Percentiles rank a stretch among this genome's conserved stretches.
Conservation (phyloP, 129 eudicot genomes). For the Erigeron canadensis region DNA sequence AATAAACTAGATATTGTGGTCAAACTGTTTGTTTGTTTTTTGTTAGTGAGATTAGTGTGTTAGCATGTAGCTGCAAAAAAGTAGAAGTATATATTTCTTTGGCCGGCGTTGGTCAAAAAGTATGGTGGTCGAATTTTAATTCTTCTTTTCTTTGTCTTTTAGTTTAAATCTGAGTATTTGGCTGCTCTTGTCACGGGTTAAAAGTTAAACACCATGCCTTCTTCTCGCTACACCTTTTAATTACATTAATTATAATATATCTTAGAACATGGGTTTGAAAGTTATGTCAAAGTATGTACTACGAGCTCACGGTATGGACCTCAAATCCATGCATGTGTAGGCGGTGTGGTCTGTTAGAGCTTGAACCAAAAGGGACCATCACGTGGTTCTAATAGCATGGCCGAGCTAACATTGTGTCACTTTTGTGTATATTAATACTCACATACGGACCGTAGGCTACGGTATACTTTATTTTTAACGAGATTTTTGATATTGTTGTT, state of each 20-base stretch:
- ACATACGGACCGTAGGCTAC: no score
- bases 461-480: no score
- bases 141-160: slow-evolving; percentile 21
- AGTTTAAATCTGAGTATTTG: slow-evolving; percentile 23
- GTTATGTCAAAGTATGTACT: background rate
- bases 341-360: no score
- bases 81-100: slow-evolving; percentile 16
- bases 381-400: no score
- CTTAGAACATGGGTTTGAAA: slow-evolving; percentile 2
- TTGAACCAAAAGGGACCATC: no score
- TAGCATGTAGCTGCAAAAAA: slow-evolving; percentile 15
- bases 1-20: background rate
- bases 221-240: slow-evolving; percentile 25
- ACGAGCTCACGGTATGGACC: background rate
- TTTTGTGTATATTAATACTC: no score
- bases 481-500: no score
- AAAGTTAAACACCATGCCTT: slow-evolving; percentile 27
- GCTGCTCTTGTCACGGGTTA: slow-evolving; percentile 31
- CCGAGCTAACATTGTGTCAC: no score
- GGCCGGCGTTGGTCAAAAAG: slow-evolving; percentile 37
- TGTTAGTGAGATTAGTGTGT: background rate
- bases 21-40: slow-evolving; percentile 19
- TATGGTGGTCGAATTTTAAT: slow-evolving; percentile 4
- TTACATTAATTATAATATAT: background rate
- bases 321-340: no score